phyloP scores from a whole-genome alignment of 2,329 filamentous ascomycete species.

The Penicillium sumatraense region DNA sequence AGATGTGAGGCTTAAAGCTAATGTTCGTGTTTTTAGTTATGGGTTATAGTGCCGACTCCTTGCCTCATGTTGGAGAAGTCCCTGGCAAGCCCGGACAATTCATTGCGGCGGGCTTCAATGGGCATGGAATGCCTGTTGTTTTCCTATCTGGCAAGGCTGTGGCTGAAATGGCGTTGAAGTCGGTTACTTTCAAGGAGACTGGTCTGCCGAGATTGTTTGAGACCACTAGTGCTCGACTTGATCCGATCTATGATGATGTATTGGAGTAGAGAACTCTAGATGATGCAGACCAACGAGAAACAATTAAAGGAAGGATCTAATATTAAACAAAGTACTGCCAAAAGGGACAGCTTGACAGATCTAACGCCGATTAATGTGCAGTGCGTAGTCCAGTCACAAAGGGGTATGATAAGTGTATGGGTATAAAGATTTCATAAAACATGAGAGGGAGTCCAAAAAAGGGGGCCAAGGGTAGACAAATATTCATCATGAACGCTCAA shows the following conservation, averaged over 20 bases:
- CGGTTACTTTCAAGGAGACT: constrained; percentile 29
- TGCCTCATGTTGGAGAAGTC: constrained; percentile 58
- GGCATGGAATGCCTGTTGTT: constrained; percentile 69
- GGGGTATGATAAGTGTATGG: constrained; percentile 4
- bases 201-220: constrained; percentile 37
- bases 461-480: not conserved
- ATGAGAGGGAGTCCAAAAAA: not conserved
- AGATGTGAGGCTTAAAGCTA: not conserved
- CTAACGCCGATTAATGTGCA: no score
- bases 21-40: constrained; percentile 43
- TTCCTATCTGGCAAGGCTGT: constrained; percentile 64
- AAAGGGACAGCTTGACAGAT: not conserved
- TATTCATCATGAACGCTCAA: constrained; percentile 32
- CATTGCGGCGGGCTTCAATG: constrained; percentile 66
- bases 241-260: constrained; percentile 3
- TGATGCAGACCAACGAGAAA: not conserved
- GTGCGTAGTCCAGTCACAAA: not conserved
- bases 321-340: not conserved
- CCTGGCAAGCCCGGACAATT: constrained; percentile 55
- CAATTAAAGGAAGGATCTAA: not conserved
- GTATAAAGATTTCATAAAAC: constrained; percentile 4
- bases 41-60: constrained; percentile 56
- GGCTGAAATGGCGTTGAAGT: constrained; percentile 55
- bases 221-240: constrained; percentile 25
- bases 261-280: not conserved